phyloP scores from a whole-genome alignment of 208 protist genomes.

The Acanthamoeba royreba region DNA sequence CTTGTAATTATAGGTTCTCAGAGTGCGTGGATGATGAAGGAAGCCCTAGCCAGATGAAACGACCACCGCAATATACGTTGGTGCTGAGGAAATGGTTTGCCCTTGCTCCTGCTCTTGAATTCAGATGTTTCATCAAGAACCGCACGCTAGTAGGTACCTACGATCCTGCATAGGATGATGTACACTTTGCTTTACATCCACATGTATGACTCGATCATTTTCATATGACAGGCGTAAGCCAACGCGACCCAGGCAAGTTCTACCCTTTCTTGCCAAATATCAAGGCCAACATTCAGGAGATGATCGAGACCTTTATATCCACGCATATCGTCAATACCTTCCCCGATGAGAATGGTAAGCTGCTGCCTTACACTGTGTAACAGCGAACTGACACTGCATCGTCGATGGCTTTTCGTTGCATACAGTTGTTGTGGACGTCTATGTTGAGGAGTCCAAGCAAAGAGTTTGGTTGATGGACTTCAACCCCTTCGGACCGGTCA shows the following conservation, averaged over 20 bases:
- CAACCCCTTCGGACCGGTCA: not conserved
- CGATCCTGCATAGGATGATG: no score
- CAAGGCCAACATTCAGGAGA: not conserved
- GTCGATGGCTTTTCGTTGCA: no score
- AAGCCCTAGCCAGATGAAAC: not conserved
- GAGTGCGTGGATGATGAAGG: not conserved
- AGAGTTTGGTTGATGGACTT: not conserved
- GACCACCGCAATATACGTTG: not conserved
- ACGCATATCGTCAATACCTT: not conserved
- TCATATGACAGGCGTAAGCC: not conserved
- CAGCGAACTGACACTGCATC: not conserved
- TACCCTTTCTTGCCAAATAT: not conserved
- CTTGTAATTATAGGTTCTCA: not conserved
- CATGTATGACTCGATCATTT: no score
- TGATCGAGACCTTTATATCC: not conserved
- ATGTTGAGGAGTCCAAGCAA: not conserved
- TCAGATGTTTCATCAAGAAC: not conserved
- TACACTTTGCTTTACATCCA: no score
- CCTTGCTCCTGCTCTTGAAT: not conserved
- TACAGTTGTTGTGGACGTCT: not conserved
- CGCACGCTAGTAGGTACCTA: not conserved
- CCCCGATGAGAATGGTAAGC: not conserved
- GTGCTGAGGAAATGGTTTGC: not conserved
- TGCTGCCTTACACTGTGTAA: no score
- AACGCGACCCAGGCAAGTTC: not conserved